Conservation (phyloP, 352 stramenopile genomes). For the Pythium plurisporium region DNA sequence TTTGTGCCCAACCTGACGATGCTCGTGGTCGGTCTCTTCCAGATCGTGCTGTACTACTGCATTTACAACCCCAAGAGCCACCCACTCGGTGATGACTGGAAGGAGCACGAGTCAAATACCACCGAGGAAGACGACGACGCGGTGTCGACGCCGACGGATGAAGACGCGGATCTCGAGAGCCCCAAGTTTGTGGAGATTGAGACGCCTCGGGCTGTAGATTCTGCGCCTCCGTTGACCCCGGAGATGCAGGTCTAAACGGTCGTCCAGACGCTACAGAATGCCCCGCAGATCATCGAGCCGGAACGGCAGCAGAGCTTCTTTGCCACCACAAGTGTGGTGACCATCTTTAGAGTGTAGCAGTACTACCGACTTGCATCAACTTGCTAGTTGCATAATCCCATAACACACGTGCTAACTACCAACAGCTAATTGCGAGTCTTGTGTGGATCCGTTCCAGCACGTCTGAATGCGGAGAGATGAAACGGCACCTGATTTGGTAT, state of each 20-base stretch:
- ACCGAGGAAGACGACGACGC: background rate
- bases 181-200: background rate
- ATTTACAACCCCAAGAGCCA: conserved; percentile 49
- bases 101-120: conserved; percentile 2
- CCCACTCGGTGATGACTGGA: conserved; percentile 24
- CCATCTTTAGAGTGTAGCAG: background rate
- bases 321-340: too few species aligned
- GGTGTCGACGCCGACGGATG: background rate
- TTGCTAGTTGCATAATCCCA: background rate
- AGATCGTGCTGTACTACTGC: conserved; percentile 40
- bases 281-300: too few species aligned
- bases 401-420: too few species aligned
- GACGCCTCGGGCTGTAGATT: background rate
- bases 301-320: too few species aligned
- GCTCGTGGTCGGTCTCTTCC: conserved; percentile 28
- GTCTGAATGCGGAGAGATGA: too few species aligned
- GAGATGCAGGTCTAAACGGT: too few species aligned
- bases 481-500: background rate
- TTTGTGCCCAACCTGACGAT: conserved; percentile 44
- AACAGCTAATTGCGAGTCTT: too few species aligned
- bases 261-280: too few species aligned
- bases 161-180: background rate
- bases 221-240: too few species aligned
- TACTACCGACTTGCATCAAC: background rate
- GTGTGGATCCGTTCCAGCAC: too few species aligned